Conservation (phyloP, 345 rosid genomes). For the Brassica cretica region DNA sequence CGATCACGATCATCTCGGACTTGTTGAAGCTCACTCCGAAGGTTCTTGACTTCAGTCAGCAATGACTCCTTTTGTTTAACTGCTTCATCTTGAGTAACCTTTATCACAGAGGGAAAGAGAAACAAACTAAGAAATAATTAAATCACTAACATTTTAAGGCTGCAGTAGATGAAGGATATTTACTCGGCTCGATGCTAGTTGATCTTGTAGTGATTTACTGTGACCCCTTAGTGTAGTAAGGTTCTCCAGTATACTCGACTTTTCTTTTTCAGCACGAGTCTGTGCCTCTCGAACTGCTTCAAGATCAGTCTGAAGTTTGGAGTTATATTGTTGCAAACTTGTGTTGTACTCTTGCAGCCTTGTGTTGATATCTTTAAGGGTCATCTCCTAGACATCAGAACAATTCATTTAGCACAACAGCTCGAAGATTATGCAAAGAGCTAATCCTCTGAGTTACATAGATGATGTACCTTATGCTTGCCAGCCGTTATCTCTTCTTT, state of each 20-base stretch:
- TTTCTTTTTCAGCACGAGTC: conserved; percentile 73
- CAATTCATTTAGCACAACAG: neutral
- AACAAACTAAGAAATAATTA: neutral
- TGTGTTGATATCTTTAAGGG: neutral
- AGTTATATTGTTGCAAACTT: conserved; percentile 82
- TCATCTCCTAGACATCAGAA: neutral
- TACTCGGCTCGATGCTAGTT: conserved; percentile 68
- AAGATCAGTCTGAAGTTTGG: conserved; percentile 71
- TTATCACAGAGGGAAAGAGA: neutral
- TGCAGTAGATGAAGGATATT: conserved; percentile 22
- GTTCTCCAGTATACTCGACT: conserved; percentile 70
- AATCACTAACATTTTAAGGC: neutral
- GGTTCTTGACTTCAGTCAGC: conserved; percentile 45
- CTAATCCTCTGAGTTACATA: neutral
- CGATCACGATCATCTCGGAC: conserved; percentile 3
- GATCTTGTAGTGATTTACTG: conserved; percentile 78
- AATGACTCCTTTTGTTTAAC: conserved; percentile 63
- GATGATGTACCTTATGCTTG: conserved; percentile 52
- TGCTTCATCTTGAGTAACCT: conserved; percentile 69
- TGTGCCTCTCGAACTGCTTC: conserved; percentile 57
- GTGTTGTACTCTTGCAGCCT: conserved; percentile 69
- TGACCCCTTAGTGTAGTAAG: conserved; percentile 83
- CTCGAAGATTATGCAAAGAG: neutral
- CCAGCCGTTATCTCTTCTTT: conserved; percentile 63
- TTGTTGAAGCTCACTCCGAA: neutral